phyloP scores from a whole-genome alignment of 2,329 filamentous ascomycete genomes.

The Diplocarpon rosae region DNA sequence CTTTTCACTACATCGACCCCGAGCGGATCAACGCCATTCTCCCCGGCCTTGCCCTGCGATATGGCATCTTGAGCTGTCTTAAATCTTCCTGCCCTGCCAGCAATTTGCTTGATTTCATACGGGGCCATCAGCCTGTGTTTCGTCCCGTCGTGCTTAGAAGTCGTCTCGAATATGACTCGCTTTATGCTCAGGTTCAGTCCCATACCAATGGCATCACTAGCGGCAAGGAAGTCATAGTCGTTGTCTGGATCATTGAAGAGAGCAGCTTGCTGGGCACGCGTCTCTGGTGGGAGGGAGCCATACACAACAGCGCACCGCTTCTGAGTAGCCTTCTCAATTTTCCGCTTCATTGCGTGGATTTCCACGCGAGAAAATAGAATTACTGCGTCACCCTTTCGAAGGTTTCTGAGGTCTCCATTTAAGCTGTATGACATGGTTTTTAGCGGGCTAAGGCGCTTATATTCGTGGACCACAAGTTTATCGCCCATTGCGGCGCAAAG shows the following conservation, averaged over 20 bases:
- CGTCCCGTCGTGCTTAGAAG: slow-evolving; percentile 58
- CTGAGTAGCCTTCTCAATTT: slow-evolving; percentile 66
- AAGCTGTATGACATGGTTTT: slow-evolving; percentile 54
- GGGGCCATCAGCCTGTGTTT: slow-evolving; percentile 48
- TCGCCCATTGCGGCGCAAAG: slow-evolving; percentile 74
- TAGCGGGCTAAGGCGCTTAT: slow-evolving; percentile 73
- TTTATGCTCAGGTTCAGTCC: slow-evolving; percentile 89
- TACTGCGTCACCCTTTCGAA: slow-evolving; percentile 83
- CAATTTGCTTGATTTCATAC: slow-evolving; percentile 89
- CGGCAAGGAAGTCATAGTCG: slow-evolving; percentile 88
- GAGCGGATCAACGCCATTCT: background rate
- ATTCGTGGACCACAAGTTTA: slow-evolving; percentile 67
- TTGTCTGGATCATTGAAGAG: slow-evolving; percentile 94
- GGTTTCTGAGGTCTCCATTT: slow-evolving; percentile 47
- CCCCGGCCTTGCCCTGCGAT: slow-evolving; percentile 8
- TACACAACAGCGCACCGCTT: slow-evolving; percentile 87
- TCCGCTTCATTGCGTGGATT: slow-evolving; percentile 68
- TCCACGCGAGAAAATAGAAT: slow-evolving; percentile 75
- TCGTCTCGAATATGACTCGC: slow-evolving; percentile 75
- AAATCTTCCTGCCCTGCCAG: slow-evolving; percentile 80
- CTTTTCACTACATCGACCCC: slow-evolving; percentile 1
- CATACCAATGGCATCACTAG: slow-evolving; percentile 96
- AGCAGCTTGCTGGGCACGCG: slow-evolving; percentile 77
- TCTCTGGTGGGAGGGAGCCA: slow-evolving; percentile 83
- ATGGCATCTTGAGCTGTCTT: slow-evolving; percentile 54